Evolutionary conservation across 805 yeast genomes (phyloP), one percentile per base, ranked within the genome.

Genomic region (Jamesozyma piceae): DNA sequence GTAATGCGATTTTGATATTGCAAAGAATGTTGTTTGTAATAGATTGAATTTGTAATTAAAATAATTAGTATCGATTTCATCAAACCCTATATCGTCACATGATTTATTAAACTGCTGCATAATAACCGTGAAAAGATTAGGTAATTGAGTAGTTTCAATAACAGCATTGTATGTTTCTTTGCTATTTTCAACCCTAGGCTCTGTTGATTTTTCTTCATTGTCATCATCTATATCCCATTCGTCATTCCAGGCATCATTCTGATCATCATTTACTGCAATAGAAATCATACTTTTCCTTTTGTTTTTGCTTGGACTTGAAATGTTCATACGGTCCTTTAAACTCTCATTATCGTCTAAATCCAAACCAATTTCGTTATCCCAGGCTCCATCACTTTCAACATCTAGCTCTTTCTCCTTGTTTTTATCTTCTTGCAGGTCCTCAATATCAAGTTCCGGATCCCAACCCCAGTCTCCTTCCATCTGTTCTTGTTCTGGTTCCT

Each of bases 21-120:
- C 60, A 43, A 58, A 48, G 30, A 54, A 53, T 3, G 55, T 34
- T 1, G 64, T 57, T 37, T 58, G 62, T 24, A 62, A 41, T 5
- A 60, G 41, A 36, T 55, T 58, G 3, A 49, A 44, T 44, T 60
- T 62, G 43, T 59, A 54, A 9, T 45, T 47, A 20, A 38, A 49
- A 33, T 49, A 50, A 14, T 49, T 42, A 9, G 49, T 33, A 27
- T 50, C 49, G 8, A 50, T 37, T 11, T 45, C 44, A 6, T 39
- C 30, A 11, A 37, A 37, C n/a, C 44, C 50, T 13, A 52, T 41
- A n/a, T 47, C 38, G 5, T 51, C 38, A 36, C 54, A 51, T 2
- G 37, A 39, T 5, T 28, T 21, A n/a, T 50, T 42, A 27, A 59
- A 55, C 6, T 50, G 27, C 2, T 38, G 14, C 11, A 51, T 19